A percentile compares a stretch with the other conserved stretches of the same genome.
Conservation (phyloP, 306 rosid genomes). For the Alnus rubra region DNA sequence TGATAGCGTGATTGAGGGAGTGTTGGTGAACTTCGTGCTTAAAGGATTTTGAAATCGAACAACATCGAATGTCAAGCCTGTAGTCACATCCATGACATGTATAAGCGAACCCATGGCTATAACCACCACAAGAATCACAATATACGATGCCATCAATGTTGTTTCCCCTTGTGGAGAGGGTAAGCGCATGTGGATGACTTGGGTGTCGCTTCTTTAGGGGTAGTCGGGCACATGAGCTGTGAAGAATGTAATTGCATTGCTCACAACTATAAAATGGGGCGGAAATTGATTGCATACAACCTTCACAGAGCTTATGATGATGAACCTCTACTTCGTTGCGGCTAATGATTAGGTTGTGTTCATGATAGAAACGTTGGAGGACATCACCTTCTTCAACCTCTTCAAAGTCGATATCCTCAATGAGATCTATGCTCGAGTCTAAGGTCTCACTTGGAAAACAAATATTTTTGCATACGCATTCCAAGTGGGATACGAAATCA, state of each 20-base stretch:
- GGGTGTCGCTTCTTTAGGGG: neutral
- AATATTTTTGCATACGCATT: neutral
- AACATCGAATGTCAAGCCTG: neutral
- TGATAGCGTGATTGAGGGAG: neutral
- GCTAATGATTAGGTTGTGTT: neutral
- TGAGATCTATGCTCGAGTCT: too few species aligned
- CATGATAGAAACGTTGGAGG: neutral
- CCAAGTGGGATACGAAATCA: neutral
- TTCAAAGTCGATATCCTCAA: neutral
- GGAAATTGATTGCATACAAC: neutral
- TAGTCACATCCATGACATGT: neutral
- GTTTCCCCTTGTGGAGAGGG: neutral
- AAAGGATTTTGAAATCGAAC: neutral
- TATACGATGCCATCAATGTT: neutral
- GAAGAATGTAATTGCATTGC: neutral
- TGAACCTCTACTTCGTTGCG: neutral
- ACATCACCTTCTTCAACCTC: neutral
- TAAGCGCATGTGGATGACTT: neutral
- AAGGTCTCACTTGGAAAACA: too few species aligned
- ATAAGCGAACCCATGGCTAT: neutral
- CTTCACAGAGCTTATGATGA: neutral
- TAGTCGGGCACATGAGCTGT: neutral
- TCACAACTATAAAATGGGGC: neutral
- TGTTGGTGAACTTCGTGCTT: neutral
- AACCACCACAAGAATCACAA: neutral